phyloP scores from a whole-genome alignment of 2,329 filamentous ascomycete genomes.

The Curvularia hawaiiensis region DNA sequence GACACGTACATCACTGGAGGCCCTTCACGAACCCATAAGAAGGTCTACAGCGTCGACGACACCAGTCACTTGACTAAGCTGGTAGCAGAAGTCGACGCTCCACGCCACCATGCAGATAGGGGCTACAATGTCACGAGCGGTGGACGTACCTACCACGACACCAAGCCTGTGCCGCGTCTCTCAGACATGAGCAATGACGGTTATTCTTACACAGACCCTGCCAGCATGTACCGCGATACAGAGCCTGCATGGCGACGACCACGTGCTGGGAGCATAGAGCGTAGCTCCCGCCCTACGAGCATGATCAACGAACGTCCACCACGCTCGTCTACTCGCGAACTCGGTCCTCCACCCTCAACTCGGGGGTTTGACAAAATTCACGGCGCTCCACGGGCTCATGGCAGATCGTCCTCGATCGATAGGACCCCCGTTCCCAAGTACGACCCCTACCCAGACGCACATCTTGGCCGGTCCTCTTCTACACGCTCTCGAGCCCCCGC shows the following conservation, averaged over 20 bases:
- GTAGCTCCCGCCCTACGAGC: conserved; percentile 52
- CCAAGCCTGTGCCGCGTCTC: conserved; percentile 32
- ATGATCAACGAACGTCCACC: conserved; percentile 48
- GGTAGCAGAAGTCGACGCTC: conserved; percentile 46
- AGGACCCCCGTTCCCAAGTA: conserved; percentile 37
- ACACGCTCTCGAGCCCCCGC: conserved; percentile 51
- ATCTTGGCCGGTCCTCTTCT: conserved; percentile 39
- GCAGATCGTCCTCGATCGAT: conserved; percentile 41
- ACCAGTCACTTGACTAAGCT: conserved; percentile 46
- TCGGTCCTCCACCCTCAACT: conserved; percentile 68
- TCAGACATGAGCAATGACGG: conserved; percentile 49
- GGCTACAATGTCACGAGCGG: conserved; percentile 39
- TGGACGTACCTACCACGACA: conserved; percentile 36
- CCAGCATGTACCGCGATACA: conserved; percentile 57
- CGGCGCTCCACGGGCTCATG: conserved; percentile 29
- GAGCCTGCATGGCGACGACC: conserved; percentile 55
- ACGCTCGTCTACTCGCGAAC: conserved; percentile 45
- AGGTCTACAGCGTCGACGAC: conserved; percentile 56
- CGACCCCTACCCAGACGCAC: conserved; percentile 47
- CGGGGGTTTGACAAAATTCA: conserved; percentile 74
- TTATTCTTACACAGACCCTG: conserved; percentile 57
- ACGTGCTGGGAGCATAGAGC: conserved; percentile 53
- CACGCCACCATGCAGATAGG: conserved; percentile 31
- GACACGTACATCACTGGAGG: conserved; percentile 48
- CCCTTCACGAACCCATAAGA: conserved; percentile 48